Evolutionary conservation across 352 stramenopile species (phyloP).

Genomic region (Globisporangium splendens): DNA sequence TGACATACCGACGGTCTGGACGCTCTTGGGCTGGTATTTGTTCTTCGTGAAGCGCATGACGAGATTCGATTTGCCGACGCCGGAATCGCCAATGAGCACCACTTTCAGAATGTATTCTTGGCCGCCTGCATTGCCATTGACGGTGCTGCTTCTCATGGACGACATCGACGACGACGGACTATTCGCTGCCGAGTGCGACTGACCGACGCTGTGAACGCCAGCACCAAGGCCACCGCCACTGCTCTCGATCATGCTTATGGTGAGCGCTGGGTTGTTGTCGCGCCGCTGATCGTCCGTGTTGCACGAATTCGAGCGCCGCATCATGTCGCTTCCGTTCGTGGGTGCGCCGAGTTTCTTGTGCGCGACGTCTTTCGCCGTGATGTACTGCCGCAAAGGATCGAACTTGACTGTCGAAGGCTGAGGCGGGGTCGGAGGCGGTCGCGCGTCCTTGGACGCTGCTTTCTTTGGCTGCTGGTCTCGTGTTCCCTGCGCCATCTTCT

Average conservation of each 20-base stretch:
- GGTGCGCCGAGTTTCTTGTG: constrained; percentile 35
- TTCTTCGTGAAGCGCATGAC: constrained; percentile 89
- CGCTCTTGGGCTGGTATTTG: constrained; percentile 74
- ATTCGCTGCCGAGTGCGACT: constrained; percentile 34
- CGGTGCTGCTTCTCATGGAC: neutral
- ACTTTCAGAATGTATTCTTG: constrained; percentile 80
- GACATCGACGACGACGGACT: constrained; percentile 25
- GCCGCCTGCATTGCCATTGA: constrained; percentile 8
- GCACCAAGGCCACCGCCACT: neutral
- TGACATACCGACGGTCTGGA: constrained; percentile 62
- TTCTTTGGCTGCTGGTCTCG: neutral
- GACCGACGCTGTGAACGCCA: constrained; percentile 7
- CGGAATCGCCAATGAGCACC: constrained; percentile 85
- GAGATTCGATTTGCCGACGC: constrained; percentile 87
- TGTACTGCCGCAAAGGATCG: constrained; percentile 47
- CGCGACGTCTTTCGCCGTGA: constrained; percentile 63
- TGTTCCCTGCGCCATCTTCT: neutral
- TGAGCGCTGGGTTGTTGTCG: constrained; percentile 34
- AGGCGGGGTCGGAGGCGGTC: too few relatives aligned
- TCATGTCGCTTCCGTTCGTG: constrained; percentile 2
- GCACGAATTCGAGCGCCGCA: constrained; percentile 15
- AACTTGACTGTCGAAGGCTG: constrained; percentile 11
- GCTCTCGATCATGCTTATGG: constrained; percentile 2
- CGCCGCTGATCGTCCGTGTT: constrained; percentile 25
- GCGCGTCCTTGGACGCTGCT: too few relatives aligned